These are phyloP conservation scores for Termitomyces sp. DNA, from an alignment of 768 basidiomycete species.

Conservation along the genomic window DNA sequence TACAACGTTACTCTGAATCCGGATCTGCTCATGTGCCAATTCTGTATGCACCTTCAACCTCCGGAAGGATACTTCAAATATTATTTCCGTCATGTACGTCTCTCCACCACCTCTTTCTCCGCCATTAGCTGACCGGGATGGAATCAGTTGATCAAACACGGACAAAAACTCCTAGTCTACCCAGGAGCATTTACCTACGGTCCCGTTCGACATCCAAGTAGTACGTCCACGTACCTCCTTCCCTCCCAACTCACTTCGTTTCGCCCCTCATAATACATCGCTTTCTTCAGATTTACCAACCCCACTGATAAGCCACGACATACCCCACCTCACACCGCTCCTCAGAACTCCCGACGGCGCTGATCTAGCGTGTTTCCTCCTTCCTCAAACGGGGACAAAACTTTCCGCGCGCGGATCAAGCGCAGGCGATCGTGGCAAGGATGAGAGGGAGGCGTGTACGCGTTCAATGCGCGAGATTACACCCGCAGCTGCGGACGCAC, in stretches of 20 bases:
- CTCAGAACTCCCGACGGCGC: not conserved
- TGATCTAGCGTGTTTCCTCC: not conserved
- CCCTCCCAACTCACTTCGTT: not conserved
- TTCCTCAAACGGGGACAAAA: not conserved
- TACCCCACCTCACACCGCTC: not conserved
- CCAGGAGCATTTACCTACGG: not conserved
- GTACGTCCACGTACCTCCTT: not conserved
- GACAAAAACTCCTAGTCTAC: not conserved
- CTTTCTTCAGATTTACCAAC: not conserved
- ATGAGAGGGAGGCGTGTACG: too few species aligned
- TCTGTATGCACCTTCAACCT: not conserved
- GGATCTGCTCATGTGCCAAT: not conserved
- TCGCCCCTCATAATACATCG: not conserved
- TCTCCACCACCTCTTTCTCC: too few species aligned
- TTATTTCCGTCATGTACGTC: not conserved
- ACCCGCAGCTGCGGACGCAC: not conserved
- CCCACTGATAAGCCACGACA: not conserved
- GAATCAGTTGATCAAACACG: not conserved
- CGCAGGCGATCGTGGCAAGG: too few species aligned
- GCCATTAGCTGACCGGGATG: too few species aligned
- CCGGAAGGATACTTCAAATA: too few species aligned
- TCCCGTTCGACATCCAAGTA: not conserved
- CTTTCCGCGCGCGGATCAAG: too few species aligned
- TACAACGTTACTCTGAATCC: too few species aligned
- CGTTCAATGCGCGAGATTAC: too few species aligned